Base-by-base conservation (phyloP, 768 basidiomycete genomes). In the Pleurotus sapidus region DNA sequence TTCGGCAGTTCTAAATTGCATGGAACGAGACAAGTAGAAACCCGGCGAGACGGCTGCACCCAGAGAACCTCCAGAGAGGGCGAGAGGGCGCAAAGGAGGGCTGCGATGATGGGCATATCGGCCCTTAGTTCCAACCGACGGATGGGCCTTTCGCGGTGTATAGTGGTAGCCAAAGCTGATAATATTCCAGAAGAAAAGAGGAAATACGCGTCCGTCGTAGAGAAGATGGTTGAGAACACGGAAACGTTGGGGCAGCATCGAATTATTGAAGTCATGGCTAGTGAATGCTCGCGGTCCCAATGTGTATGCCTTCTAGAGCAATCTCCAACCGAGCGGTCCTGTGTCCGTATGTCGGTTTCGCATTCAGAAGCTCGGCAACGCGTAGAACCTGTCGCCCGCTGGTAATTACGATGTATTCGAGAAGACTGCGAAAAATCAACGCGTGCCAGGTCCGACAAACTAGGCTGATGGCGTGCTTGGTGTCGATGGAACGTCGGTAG, bases 241-340 rank as follows among this genome's bases (percentile, higher is more conserved):
- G 60, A 55, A 8, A 70, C 58, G 57, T 68, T 70, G 18, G 60
- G 57, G 37, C 68, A 70, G 30, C 23, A n/a, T 43, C 51, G 54
- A 47, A 68, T 57, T 37, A 70, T 66, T 20, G 55, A 57, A 25
- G 46, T 46, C 40, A 70, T 59, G 3, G 68, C 67, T 6, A 38
- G 34, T 3, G 60, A 55, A 56, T 70, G 67, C 17, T 40, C 42
- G 25, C 42, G 12, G 3, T 51, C 59, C 67, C 67, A 70, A 30
- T 46, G 45, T 65, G 64, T 20, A 56, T 56, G 25, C 60, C 63
- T 59, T 66, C 64, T 15, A 68, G 58, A 2, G 58, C 62, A 11
- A 70, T 40, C 38, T 70, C 68, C 34, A 70, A 55, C n/a, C 68
- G 64, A n/a, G 61, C 39, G 5, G 65, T 65, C 60, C 59, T 60